A percentile compares a stretch with the other conserved stretches of the same genome.
phyloP scores from a whole-genome alignment of 1,284 basidiomycete genomes.

The Rhodotorula sp. region DNA sequence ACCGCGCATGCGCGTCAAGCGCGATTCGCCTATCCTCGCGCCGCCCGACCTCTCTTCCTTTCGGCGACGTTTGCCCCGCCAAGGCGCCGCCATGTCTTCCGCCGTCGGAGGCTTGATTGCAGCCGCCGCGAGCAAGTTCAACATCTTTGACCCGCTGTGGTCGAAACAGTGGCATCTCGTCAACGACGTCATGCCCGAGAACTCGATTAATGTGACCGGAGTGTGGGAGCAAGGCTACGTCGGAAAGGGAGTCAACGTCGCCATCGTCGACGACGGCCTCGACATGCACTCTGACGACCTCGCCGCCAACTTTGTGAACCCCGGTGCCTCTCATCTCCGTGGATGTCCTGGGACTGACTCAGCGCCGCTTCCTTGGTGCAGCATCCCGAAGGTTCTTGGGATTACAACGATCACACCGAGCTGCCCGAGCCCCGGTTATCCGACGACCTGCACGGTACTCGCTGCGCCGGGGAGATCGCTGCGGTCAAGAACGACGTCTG shows the following conservation, averaged over 20 bases:
- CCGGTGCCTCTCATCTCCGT: neutral
- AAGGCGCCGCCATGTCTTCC: neutral
- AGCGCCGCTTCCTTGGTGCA: constrained; percentile 47
- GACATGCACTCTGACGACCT: constrained; percentile 87
- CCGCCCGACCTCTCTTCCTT: constrained; percentile 5
- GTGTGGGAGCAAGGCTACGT: constrained; percentile 82
- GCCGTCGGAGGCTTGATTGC: constrained; percentile 9
- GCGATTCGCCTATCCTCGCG: constrained; percentile 38
- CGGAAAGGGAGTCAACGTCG: constrained; percentile 81
- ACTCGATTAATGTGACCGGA: constrained; percentile 80
- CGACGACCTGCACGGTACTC: constrained; percentile 96
- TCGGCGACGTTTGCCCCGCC: neutral
- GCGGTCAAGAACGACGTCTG: constrained; percentile 94
- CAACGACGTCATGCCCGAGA: constrained; percentile 68
- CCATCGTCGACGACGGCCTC: constrained; percentile 92
- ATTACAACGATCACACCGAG: constrained; percentile 90
- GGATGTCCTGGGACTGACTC: neutral
- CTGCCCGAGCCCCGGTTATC: constrained; percentile 81
- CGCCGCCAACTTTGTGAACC: constrained; percentile 82
- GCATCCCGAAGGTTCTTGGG: constrained; percentile 87
- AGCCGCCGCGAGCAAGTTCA: constrained; percentile 51
- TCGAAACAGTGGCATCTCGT: constrained; percentile 88
- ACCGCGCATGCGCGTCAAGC: constrained; percentile 41
- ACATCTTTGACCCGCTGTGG: constrained; percentile 84
- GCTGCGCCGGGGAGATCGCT: constrained; percentile 97